These are phyloP conservation scores for Neurospora intermedia DNA, from an alignment of 495 filamentous ascomycete species.

Conservation along the genomic window DNA sequence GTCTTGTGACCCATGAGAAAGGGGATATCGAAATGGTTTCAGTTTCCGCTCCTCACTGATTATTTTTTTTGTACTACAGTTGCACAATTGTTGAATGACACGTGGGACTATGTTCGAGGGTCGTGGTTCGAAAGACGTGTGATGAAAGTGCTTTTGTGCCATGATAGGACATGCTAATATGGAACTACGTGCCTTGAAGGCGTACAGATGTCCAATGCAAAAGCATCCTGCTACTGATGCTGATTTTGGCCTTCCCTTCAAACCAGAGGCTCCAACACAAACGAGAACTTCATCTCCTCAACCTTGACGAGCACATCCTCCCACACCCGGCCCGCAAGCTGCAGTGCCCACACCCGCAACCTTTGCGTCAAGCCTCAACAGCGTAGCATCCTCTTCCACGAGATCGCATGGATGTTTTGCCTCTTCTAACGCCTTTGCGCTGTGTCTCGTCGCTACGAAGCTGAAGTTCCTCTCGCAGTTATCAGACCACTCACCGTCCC, in stretches of 20 bases:
- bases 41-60: not conserved
- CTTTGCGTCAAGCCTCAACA: slow-evolving; percentile 46
- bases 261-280: slow-evolving; percentile 8
- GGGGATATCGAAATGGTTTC: not conserved
- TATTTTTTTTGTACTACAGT: not conserved
- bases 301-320: slow-evolving; percentile 30
- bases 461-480: slow-evolving; percentile 29
- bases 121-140: too few species aligned
- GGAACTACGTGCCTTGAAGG: not conserved
- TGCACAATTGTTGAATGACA: not conserved
- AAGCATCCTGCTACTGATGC: not conserved
- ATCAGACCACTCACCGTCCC: slow-evolving; percentile 5
- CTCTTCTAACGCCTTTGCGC: slow-evolving; percentile 34
- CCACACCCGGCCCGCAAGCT: slow-evolving; percentile 47
- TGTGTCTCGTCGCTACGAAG: slow-evolving; percentile 43
- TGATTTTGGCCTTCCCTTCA: not conserved
- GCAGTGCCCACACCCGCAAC: slow-evolving; percentile 50
- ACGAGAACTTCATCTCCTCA: slow-evolving; percentile 18
- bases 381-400: slow-evolving; percentile 33
- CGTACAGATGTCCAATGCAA: too few species aligned
- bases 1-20: not conserved
- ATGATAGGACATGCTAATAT: not conserved
- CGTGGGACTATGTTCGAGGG: not conserved
- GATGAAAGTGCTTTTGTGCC: too few species aligned
- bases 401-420: slow-evolving; percentile 52